phyloP scores from a whole-genome alignment of 352 stramenopile species.

The Phytopythium boreale region DNA sequence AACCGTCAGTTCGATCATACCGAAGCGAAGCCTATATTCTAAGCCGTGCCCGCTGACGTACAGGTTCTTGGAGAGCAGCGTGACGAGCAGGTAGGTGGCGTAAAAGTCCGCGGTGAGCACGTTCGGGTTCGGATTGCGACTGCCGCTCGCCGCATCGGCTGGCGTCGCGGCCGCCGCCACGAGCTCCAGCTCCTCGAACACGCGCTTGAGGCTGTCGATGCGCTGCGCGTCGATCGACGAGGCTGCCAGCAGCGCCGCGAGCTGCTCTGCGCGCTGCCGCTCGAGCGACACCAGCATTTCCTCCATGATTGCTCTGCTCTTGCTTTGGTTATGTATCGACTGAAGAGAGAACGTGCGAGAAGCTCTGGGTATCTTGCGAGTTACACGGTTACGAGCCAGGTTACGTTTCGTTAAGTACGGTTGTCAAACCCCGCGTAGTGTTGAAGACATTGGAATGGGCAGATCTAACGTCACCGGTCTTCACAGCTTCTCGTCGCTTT shows the following conservation, averaged over 20 bases:
- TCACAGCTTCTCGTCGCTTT: neutral
- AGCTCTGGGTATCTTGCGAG: neutral
- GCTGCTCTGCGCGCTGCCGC: constrained; percentile 34
- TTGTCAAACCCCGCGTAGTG: neutral
- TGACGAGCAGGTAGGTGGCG: constrained; percentile 47
- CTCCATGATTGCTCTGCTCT: constrained; percentile 5
- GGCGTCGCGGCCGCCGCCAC: constrained; percentile 31
- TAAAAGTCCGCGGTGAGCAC: constrained; percentile 56
- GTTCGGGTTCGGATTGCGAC: constrained; percentile 21
- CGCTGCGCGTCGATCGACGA: constrained; percentile 20
- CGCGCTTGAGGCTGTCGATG: constrained; percentile 30
- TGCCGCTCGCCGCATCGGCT: neutral
- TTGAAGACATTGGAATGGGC: neutral
- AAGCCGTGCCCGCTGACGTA: constrained; percentile 7
- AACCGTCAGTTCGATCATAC: neutral
- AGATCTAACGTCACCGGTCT: no score
- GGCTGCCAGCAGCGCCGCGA: constrained; percentile 27
- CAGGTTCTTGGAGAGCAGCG: constrained; percentile 51
- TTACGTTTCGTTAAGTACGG: neutral
- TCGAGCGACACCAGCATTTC: constrained; percentile 41
- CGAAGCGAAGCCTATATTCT: neutral
- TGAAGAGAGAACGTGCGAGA: neutral
- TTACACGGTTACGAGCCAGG: no score
- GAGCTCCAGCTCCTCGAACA: constrained; percentile 58
- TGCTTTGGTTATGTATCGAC: neutral